These are phyloP conservation scores for Kingdonia uniflora DNA, from an alignment of 164 flowering plant species.

Conservation along the genomic window DNA sequence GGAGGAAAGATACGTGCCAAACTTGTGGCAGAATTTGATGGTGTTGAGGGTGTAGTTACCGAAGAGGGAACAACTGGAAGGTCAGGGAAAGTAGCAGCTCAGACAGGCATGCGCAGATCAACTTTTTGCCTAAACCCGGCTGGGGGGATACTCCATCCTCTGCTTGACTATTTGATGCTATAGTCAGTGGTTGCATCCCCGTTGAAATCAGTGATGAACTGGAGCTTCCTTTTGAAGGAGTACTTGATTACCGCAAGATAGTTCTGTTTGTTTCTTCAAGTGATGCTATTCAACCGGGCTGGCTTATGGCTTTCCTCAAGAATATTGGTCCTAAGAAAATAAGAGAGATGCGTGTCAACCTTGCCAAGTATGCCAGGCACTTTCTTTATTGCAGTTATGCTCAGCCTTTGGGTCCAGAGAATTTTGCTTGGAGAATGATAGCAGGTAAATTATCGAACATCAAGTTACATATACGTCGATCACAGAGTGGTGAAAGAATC, in stretches of 20 bases:
- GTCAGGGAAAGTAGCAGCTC: slow-evolving; percentile 79
- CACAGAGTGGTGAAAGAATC: too few species aligned
- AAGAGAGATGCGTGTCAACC: slow-evolving; percentile 49
- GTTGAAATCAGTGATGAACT: slow-evolving; percentile 89
- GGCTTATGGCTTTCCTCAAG: slow-evolving; percentile 62
- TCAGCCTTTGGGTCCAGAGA: too few species aligned
- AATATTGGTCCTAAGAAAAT: slow-evolving; percentile 34
- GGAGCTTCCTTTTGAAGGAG: slow-evolving; percentile 99
- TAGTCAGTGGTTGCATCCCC: slow-evolving; percentile 97
- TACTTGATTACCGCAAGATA: slow-evolving; percentile 89
- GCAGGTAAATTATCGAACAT: too few species aligned
- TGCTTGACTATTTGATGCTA: slow-evolving; percentile 93
- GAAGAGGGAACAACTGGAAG: slow-evolving; percentile 90
- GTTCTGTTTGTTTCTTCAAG: slow-evolving; percentile 80
- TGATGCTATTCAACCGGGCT: slow-evolving; percentile 79
- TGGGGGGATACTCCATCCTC: slow-evolving; percentile 99
- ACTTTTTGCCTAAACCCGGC: slow-evolving; percentile 88
- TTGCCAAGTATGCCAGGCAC: too few species aligned
- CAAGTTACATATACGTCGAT: too few species aligned
- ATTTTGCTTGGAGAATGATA: too few species aligned
- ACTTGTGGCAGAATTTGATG: slow-evolving; percentile 60
- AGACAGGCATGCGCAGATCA: slow-evolving; percentile 95
- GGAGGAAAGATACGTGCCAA: slow-evolving; percentile 94
- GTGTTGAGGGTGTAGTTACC: slow-evolving; percentile 52
- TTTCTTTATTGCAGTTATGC: too few species aligned